These are phyloP conservation scores for Primulina eburnea DNA, from an alignment of 257 asterid species.

Conservation along the genomic window DNA sequence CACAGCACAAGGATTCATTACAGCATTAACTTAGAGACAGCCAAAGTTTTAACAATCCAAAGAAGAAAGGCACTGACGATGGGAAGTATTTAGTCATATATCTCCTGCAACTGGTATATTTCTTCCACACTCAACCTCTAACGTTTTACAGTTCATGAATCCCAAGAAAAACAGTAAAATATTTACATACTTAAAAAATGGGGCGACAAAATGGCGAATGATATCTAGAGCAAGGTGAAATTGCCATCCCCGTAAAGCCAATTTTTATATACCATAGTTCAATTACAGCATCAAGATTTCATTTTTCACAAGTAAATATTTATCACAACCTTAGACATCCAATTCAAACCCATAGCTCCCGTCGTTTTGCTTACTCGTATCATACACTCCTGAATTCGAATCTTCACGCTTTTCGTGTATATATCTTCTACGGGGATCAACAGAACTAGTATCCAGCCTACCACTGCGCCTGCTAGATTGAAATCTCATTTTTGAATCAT, in stretches of 20 bases:
- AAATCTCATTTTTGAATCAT: constrained; percentile 30
- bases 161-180: constrained; percentile 8
- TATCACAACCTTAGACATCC: constrained; percentile 27
- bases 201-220: constrained; percentile 26
- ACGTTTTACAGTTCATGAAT: constrained; percentile 16
- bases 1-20: not conserved
- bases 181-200: constrained; percentile 21
- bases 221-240: constrained; percentile 16
- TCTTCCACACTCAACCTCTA: not conserved
- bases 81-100: constrained; percentile 8
- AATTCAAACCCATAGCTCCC: constrained; percentile 56
- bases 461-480: constrained; percentile 21
- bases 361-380: constrained; percentile 60
- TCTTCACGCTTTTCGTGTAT: constrained; percentile 24
- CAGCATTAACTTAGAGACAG: constrained; percentile 11
- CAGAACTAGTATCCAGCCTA: constrained; percentile 19
- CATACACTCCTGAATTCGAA: constrained; percentile 42
- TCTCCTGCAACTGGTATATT: constrained; percentile 8
- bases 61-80: constrained; percentile 4
- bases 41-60: constrained; percentile 3
- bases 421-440: constrained; percentile 27
- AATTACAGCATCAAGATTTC: not conserved
- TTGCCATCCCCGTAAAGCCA: not conserved
- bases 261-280: constrained; percentile 6
- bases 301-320: constrained; percentile 12